Percentiles rank a stretch among this genome's conserved stretches.
Evolutionary conservation across 805 yeast genomes (phyloP).

Genomic region (Metschnikowia picachoensis): DNA sequence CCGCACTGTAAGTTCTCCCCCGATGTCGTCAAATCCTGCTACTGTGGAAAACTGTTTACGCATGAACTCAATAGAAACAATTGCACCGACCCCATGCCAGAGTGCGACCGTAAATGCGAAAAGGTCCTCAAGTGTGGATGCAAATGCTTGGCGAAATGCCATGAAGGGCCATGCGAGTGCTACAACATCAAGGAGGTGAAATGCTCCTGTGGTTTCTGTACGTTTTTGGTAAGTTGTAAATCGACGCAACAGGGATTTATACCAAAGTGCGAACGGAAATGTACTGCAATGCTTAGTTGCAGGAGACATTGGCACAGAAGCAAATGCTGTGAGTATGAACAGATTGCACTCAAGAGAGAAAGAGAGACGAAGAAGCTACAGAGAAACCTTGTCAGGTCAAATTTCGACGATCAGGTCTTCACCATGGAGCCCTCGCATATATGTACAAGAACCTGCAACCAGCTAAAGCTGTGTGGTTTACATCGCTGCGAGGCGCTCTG

Average conservation of each 20-base stretch:
- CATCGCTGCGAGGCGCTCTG: constrained; percentile 71
- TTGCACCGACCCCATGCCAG: constrained; percentile 79
- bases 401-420: constrained; percentile 47
- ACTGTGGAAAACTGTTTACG: constrained; percentile 68
- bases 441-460: constrained; percentile 64
- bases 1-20: constrained; percentile 63
- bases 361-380: constrained; percentile 48
- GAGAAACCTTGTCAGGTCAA: constrained; percentile 41
- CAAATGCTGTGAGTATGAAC: constrained; percentile 69
- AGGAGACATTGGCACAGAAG: constrained; percentile 72
- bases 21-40: constrained; percentile 56
- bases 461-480: constrained; percentile 53
- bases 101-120: constrained; percentile 64
- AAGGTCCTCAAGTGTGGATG: constrained; percentile 71
- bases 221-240: constrained; percentile 61
- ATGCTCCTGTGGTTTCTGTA: constrained; percentile 61
- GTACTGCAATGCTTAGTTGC: constrained; percentile 73
- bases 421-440: constrained; percentile 69
- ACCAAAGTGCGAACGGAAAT: constrained; percentile 67
- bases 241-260: constrained; percentile 45
- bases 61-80: constrained; percentile 42
- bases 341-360: constrained; percentile 52
- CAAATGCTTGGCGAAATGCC: constrained; percentile 65
- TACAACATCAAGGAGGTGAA: constrained; percentile 43
- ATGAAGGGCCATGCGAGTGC: constrained; percentile 74